Conservation (phyloP, 2,329 filamentous ascomycete genomes). For the Didymella lethalis region DNA sequence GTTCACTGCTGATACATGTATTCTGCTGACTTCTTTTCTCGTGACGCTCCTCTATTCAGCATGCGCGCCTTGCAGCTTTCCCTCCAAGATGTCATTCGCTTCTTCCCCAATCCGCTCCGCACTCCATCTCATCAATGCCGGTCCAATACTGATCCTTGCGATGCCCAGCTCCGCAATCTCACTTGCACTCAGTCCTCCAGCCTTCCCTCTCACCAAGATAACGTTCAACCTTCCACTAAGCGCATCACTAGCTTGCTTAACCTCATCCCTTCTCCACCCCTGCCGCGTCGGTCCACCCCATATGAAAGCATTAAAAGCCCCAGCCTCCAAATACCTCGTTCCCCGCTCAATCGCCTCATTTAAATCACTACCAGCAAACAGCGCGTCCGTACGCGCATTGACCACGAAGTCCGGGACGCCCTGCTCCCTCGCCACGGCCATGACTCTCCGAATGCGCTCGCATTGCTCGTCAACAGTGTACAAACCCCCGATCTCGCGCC, state of each 20-base stretch:
- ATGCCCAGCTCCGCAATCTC: constrained; percentile 44
- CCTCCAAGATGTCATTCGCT: constrained; percentile 30
- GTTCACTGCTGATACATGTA: constrained; percentile 1
- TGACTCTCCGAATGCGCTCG: constrained; percentile 54
- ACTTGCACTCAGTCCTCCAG: constrained; percentile 32
- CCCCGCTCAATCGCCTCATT: constrained; percentile 63
- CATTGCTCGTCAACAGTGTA: constrained; percentile 58
- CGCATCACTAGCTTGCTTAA: constrained; percentile 26
- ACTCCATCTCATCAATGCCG: constrained; percentile 35
- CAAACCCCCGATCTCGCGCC: constrained; percentile 41
- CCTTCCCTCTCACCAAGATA: constrained; percentile 25
- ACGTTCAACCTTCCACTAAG: constrained; percentile 44
- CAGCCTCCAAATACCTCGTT: constrained; percentile 64
- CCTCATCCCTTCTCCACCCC: constrained; percentile 43
- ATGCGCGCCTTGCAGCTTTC: too few relatives aligned
- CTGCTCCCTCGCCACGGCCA: constrained; percentile 55
- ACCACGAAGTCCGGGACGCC: constrained; percentile 59
- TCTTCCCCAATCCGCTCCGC: constrained; percentile 29
- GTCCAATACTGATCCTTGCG: constrained; percentile 44
- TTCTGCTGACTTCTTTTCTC: neutral
- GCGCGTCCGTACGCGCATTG: constrained; percentile 64
- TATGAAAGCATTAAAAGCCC: constrained; percentile 67
- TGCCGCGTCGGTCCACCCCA: constrained; percentile 60
- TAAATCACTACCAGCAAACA: constrained; percentile 54
- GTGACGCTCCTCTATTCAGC: neutral